Percentiles rank a stretch among this genome's conserved stretches.
Evolutionary conservation across 306 rosid species (phyloP).

Genomic region (peach (Prunus persica)): DNA sequence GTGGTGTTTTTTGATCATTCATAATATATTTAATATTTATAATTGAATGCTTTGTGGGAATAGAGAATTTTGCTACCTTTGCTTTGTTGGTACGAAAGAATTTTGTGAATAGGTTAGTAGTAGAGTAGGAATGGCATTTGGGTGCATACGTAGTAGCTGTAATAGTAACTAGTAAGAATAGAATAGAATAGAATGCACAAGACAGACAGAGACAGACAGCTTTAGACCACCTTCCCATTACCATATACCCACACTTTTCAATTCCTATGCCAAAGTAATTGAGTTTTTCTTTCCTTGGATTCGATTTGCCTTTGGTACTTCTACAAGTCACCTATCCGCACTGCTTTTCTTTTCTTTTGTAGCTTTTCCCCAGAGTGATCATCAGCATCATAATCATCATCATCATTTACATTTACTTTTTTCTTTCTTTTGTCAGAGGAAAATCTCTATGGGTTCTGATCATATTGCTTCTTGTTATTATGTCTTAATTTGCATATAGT

Average conservation of each 20-base stretch:
- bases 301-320: conserved; percentile 46
- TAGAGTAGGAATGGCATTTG: neutral
- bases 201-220: conserved; percentile 36
- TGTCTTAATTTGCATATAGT: neutral
- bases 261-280: conserved; percentile 26
- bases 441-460: neutral
- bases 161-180: neutral
- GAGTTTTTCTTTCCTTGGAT: conserved; percentile 49
- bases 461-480: neutral
- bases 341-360: conserved; percentile 5
- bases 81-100: conserved; percentile 58
- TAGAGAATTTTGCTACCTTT: conserved; percentile 33
- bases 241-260: conserved; percentile 17
- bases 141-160: neutral
- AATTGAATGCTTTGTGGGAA: conserved; percentile 16
- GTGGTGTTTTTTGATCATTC: conserved; percentile 12
- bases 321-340: conserved; percentile 27
- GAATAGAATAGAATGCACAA: conserved; percentile 14
- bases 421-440: neutral
- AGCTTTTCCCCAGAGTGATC: conserved; percentile 21
- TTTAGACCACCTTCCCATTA: conserved; percentile 31
- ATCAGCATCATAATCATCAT: conserved; percentile 26
- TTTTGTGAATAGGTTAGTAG: conserved; percentile 10
- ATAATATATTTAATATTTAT: neutral
- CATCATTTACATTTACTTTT: neutral